Conservation (phyloP, 202 grass and related monocot species). For the Brachypodium distachyon region DNA sequence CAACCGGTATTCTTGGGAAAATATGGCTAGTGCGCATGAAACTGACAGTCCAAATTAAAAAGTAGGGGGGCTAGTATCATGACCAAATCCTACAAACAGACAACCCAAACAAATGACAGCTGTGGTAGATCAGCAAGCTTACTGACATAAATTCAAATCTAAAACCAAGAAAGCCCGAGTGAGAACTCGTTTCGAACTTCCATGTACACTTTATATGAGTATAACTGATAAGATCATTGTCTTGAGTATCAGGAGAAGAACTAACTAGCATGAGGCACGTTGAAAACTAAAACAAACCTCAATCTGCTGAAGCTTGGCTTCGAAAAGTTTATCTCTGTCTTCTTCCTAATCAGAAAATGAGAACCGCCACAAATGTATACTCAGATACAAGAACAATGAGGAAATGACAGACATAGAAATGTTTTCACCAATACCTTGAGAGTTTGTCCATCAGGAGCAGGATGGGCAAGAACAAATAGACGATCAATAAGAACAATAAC, state of each 20-base stretch:
- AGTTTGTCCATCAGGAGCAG: conserved; percentile 74
- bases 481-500: conserved; percentile 94
- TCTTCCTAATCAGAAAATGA: conserved; percentile 46
- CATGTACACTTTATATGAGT: conserved; percentile 11
- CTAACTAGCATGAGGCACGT: not conserved
- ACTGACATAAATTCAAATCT: not conserved
- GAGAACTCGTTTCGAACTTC: not conserved
- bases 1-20: not conserved
- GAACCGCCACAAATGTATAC: not conserved
- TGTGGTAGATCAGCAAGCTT: not conserved
- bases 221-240: not conserved
- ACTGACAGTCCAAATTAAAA: not conserved
- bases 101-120: not conserved
- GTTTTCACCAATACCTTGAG: conserved; percentile 49
- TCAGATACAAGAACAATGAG: not conserved
- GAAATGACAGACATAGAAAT: conserved; percentile 15
- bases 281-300: conserved; percentile 53
- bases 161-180: not conserved
- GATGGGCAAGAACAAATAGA: conserved; percentile 89
- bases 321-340: conserved; percentile 95
- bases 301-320: conserved; percentile 95
- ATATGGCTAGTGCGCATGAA: not conserved
- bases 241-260: not conserved
- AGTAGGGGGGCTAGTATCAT: not conserved
- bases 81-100: not conserved